Base-by-base conservation (phyloP, 2,329 filamentous ascomycete species). In the Canariomyces notabilis region DNA sequence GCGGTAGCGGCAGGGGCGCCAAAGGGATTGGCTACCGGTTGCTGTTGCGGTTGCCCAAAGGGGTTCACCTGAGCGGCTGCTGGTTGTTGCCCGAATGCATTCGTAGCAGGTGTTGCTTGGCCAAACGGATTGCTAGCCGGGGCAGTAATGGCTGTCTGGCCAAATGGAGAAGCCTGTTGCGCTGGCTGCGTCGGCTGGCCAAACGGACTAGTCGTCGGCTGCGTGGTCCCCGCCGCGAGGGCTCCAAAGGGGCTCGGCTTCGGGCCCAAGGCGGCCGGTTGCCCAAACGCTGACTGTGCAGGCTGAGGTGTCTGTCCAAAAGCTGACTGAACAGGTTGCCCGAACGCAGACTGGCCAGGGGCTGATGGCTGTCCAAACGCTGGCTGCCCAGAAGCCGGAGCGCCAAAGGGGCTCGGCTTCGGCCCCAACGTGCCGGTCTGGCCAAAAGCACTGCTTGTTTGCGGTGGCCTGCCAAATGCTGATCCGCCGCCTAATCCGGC, bases 371-470 rank as follows among this genome's bases (percentile, higher is more conserved):
- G 50, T 4, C 54, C 55, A 46, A 61, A 60, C 39, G 51, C 47
- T 11, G 52, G 19, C 22, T 72, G 68, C 1, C 65, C 63, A 49
- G 75, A 73, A 0, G 67, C 57, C 1, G 64, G 58, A 37, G 59
- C 41, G 5, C 59, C 62, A 48, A 64, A 65, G 2, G 61, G 55
- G 49, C 57, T 67, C 1, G 53, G 50, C 41, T 55, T 57, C 19
- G 38, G 52, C 26, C 59, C 58, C 1, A 63, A 40, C 2, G 49
- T 33, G 12, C 55, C 58, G 0, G 63, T 57, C 42, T 65, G 61
- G 1, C 64, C 63, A 42, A 65, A 65, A 1, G 57, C 42, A 12
- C 50, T 37, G 2, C 42, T 31, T 5, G 48, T n/a, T 29, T 54
- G 53, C 2, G 55, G 42, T 6, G 46, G 44, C 26, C 62, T 57